Base-by-base conservation (phyloP, 2,329 filamentous ascomycete genomes). In the Trichoderma lentiforme region DNA sequence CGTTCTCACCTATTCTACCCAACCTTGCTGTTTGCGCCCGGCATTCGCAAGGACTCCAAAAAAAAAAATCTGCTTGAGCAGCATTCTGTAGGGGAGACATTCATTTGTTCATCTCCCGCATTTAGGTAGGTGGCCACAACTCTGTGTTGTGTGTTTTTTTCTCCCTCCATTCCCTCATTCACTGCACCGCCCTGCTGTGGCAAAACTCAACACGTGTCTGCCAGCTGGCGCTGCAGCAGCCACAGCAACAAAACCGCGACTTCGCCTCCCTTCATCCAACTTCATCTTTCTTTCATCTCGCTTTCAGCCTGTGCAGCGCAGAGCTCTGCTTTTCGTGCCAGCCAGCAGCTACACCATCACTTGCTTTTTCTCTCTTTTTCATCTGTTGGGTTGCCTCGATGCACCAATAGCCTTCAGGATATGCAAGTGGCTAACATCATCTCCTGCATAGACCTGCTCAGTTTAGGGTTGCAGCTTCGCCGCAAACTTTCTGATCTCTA, bases 81-180 rank as follows among this genome's bases (percentile, higher is more conserved):
- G 79, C 78, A 79, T 78, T 77, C 75, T 83, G 83, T 85, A 86
- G 93, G 94, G 93, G 94, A 97, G 92, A 94, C 94, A 97, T 97
- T 97, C 84, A 91, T 82, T 97, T 97, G 94, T 97, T 94, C 86
- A 93, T 97, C 94, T 97, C 94, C 92, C 89, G 84, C 88, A 88
- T 34, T 82, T 88, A 85, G 88, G 89, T 91, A 90, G 83, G 86
- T 80, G 51, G 18, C 73, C 70, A 66, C 72, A 53, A 58, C 24
- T 39, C 24, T 15, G 32, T 36, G 26, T 58, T 61, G 43, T 30
- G 39, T 65, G 28, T 56, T 56, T 47, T 43, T 18, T n/a, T 36
- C 60, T 57, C n/a, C 21, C 53, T 24, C 4, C 18, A 51, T 32
- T 43, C 32, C 32, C 82, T 34, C 74, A 73, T 73, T 73, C 69